Evolutionary conservation across 1,139 yeast species (phyloP).

Genomic region (Scheffersomyces segobiensis): DNA sequence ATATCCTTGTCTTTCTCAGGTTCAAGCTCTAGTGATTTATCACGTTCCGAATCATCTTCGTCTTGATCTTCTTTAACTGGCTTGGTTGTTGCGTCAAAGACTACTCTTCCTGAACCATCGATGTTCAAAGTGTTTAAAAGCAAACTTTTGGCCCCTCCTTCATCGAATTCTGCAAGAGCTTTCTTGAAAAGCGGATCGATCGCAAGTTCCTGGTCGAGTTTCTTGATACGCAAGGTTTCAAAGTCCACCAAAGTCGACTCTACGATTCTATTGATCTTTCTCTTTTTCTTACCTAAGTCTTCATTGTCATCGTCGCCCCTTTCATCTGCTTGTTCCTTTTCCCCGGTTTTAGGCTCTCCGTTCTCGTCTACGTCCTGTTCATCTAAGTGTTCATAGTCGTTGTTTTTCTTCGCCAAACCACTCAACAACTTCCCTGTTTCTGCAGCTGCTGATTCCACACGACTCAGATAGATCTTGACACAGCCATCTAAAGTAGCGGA

Average conservation of each 20-base stretch:
- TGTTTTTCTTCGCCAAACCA: constrained; percentile 49
- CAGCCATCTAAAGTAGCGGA: constrained; percentile 84
- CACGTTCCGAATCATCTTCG: constrained; percentile 13
- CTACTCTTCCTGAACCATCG: constrained; percentile 59
- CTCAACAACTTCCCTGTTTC: constrained; percentile 86
- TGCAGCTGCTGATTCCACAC: constrained; percentile 89
- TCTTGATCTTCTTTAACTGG: constrained; percentile 15
- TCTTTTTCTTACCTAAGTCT: constrained; percentile 24
- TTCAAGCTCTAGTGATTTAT: constrained; percentile 2
- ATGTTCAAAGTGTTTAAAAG: constrained; percentile 68
- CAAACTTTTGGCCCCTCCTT: constrained; percentile 90
- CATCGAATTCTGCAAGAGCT: constrained; percentile 89
- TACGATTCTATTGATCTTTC: constrained; percentile 41
- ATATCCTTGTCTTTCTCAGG: constrained; percentile 14
- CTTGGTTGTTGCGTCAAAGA: constrained; percentile 56
- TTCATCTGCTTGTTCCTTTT: constrained; percentile 19
- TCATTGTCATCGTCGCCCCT: constrained; percentile 12
- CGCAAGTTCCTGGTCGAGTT: constrained; percentile 72
- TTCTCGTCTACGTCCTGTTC: constrained; percentile 27
- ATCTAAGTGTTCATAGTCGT: constrained; percentile 13
- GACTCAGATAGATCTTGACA: constrained; percentile 76
- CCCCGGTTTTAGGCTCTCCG: constrained; percentile 16
- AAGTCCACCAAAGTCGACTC: constrained; percentile 54
- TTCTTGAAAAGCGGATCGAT: constrained; percentile 89
- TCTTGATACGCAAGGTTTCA: constrained; percentile 62